Base-by-base conservation (phyloP, 179 eudicot species). In the Patellifolia procumbens region DNA sequence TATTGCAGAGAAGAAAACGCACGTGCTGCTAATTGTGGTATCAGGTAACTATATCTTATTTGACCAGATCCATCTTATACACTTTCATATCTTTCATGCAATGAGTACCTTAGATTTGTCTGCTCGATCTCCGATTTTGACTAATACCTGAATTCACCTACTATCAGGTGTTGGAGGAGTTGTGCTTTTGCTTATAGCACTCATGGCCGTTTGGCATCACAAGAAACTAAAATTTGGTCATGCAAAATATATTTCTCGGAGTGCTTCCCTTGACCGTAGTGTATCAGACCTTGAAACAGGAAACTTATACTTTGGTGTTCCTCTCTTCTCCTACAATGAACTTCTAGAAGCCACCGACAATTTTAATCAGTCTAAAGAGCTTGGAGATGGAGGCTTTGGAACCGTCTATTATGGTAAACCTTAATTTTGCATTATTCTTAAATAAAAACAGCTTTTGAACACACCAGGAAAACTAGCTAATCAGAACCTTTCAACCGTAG, bases 371-470 rank as follows among this genome's bases (percentile, higher is more conserved):
- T 70, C 86, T 42, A 85, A 82, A 85, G 95, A 90, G 81, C 90
- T 93, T 15, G 98, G 98, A 49, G 91, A 88, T 73, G 98, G 98
- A 32, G 98, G 97, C 73, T 94, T 86, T 83, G 98, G 98, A 70
- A 80, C 86, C 1, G 98, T 94, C 26, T 94, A 90, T 80, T 81
- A 92, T 77, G 98, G 98, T 94, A 88, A 72, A 80, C 20, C 5
- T 46, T 31, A 74, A 4, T 26, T 39, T 61, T 79, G 22, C 51
- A 6, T 69, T 26, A 6, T 2, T 45, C 9, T 15, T 1, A 70
- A 31, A 32, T 22, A 31, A n/a, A n/a, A 32, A 20, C 13, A 6
- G 42, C 59, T 3, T 32, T n/a, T 17, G 4, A 48, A 49, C n/a
- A 32, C 62, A 11, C 11, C 35, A n/a, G 11, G 0, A 39, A 11